A percentile compares a stretch with the other conserved stretches of the same genome.
phyloP scores from a whole-genome alignment of 495 filamentous ascomycete genomes.

The Pyrenula massariospora region DNA sequence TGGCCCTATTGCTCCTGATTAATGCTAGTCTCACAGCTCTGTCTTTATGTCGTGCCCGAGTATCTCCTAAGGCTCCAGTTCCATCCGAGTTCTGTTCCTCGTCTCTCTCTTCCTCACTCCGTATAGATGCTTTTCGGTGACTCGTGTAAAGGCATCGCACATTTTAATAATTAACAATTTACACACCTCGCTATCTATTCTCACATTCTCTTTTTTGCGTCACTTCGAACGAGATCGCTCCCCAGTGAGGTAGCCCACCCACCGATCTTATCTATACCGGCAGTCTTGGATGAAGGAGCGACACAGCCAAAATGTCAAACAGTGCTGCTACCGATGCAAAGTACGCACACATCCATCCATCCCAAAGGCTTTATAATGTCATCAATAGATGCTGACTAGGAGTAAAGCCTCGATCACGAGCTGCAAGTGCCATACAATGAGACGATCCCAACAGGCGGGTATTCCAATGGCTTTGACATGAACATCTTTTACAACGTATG shows the following conservation, averaged over 20 bases:
- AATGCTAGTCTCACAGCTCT: neutral
- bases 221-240: neutral
- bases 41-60: neutral
- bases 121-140: neutral
- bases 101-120: neutral
- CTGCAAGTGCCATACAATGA: conserved; percentile 50
- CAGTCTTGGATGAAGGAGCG: too few species aligned
- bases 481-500: conserved; percentile 73
- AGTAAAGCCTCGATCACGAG: conserved; percentile 1
- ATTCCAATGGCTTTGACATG: conserved; percentile 61
- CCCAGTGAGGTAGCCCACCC: too few species aligned
- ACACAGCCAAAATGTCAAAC: neutral
- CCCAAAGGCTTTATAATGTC: too few species aligned
- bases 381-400: neutral
- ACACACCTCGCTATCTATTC: neutral
- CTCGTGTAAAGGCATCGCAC: neutral
- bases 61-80: neutral
- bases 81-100: neutral
- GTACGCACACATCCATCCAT: too few species aligned
- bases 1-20: neutral
- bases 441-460: conserved; percentile 52
- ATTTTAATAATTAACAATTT: neutral
- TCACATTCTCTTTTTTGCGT: neutral
- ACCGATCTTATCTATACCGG: too few species aligned
- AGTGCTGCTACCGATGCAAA: neutral